Evolutionary conservation across 2,329 filamentous ascomycete species (phyloP).

Genomic region (Arthrobotrys sinensis): DNA sequence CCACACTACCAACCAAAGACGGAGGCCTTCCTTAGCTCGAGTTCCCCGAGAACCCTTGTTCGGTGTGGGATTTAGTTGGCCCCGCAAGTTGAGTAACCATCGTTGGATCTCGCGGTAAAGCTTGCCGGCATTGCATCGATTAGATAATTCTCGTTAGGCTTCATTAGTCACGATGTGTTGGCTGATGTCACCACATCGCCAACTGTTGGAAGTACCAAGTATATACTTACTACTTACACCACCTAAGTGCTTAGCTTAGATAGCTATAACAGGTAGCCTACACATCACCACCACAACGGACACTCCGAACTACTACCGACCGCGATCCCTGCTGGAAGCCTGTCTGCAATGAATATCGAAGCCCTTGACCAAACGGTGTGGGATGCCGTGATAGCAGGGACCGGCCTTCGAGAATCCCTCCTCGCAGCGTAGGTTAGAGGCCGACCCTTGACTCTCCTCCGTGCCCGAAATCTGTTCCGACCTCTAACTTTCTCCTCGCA

Average conservation of each 20-base stretch:
- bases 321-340: neutral
- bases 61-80: neutral
- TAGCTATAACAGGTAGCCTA: neutral
- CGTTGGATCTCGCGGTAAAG: neutral
- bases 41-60: neutral
- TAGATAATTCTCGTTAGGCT: slow-evolving; percentile 2
- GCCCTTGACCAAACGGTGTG: slow-evolving; percentile 71
- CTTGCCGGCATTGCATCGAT: neutral
- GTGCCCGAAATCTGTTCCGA: neutral
- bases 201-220: neutral
- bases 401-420: slow-evolving; percentile 72
- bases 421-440: slow-evolving; percentile 71
- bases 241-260: too few species aligned
- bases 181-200: slow-evolving; percentile 10
- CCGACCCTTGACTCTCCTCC: neutral
- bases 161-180: slow-evolving; percentile 15
- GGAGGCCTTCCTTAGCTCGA: neutral
- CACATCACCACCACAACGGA: neutral
- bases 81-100: slow-evolving; percentile 9
- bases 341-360: slow-evolving; percentile 67
- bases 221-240: too few species aligned
- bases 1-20: slow-evolving; percentile 8
- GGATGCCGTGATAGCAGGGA: slow-evolving; percentile 73
- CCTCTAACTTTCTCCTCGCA: slow-evolving; percentile 7
- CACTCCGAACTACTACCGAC: neutral